phyloP scores from a whole-genome alignment of 768 basidiomycete genomes.

The Boletus huronensis region DNA sequence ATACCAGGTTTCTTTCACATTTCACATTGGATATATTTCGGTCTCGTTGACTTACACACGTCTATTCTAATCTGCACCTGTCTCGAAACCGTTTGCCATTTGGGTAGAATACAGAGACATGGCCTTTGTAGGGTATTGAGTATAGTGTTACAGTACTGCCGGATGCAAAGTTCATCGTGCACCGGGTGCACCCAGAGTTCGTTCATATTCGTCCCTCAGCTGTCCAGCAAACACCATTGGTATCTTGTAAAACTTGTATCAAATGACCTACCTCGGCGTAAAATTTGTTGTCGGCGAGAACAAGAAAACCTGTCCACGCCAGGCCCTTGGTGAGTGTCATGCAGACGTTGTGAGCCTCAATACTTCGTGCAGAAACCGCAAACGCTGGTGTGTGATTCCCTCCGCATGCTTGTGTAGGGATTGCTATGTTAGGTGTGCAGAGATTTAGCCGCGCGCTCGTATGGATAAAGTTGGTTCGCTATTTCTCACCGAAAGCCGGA shows the following conservation, averaged over 20 bases:
- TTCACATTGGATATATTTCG: constrained; percentile 18
- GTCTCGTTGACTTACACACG: constrained; percentile 14
- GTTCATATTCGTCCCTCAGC: constrained; percentile 26
- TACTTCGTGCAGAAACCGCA: constrained; percentile 52
- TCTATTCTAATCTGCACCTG: constrained; percentile 21
- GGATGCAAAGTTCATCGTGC: constrained; percentile 1
- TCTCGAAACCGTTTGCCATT: constrained; percentile 9
- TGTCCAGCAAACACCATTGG: constrained; percentile 4
- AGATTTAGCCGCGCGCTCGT: constrained; percentile 20
- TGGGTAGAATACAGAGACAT: constrained; percentile 14
- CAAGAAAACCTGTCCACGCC: constrained; percentile 57
- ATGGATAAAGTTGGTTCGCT: not conserved
- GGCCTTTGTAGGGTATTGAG: constrained; percentile 9
- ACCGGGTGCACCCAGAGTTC: constrained; percentile 1
- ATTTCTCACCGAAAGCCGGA: constrained; percentile 52
- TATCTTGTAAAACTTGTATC: not conserved
- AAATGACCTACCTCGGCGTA: constrained; percentile 43
- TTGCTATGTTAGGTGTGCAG: constrained; percentile 42
- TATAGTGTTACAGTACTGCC: constrained; percentile 15
- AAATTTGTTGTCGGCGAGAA: constrained; percentile 57
- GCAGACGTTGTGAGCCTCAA: constrained; percentile 59
- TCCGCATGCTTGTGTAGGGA: constrained; percentile 66
- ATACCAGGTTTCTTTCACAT: constrained; percentile 8
- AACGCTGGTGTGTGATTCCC: constrained; percentile 78
- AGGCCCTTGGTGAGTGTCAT: constrained; percentile 58